A percentile compares a stretch with the other conserved stretches of the same genome.
Evolutionary conservation across 306 rosid genomes (phyloP).

Genomic region (Pterocarpus macrocarpus): DNA sequence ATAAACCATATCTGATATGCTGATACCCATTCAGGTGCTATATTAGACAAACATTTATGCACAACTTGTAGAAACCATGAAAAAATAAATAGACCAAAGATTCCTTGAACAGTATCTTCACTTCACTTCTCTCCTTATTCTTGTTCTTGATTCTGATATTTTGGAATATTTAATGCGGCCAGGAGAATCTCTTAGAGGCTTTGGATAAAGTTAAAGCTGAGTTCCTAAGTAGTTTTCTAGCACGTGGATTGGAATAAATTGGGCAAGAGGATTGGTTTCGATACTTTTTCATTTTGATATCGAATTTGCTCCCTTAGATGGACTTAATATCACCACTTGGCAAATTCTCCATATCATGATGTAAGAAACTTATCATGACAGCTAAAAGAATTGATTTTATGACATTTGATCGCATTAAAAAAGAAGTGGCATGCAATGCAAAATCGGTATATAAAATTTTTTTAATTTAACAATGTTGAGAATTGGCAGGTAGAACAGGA

Average conservation of each 20-base stretch:
- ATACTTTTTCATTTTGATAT: slow-evolving; percentile 35
- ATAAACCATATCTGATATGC: slow-evolving; percentile 42
- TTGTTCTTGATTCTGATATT: slow-evolving; percentile 68
- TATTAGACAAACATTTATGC: slow-evolving; percentile 39
- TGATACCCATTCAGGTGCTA: slow-evolving; percentile 33
- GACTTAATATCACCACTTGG: slow-evolving; percentile 50
- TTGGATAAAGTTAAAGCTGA: slow-evolving; percentile 63
- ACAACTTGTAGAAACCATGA: slow-evolving; percentile 39
- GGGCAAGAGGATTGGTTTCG: slow-evolving; percentile 47
- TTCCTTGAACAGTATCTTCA: slow-evolving; percentile 65
- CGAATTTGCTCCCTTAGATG: slow-evolving; percentile 51
- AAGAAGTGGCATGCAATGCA: neutral
- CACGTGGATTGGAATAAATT: slow-evolving; percentile 64
- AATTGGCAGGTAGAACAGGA: neutral
- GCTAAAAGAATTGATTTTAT: slow-evolving; percentile 26
- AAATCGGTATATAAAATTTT: neutral
- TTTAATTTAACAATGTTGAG: slow-evolving; percentile 1
- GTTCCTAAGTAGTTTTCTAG: slow-evolving; percentile 63
- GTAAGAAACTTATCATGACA: slow-evolving; percentile 36
- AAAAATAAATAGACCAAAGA: slow-evolving; percentile 38
- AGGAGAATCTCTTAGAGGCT: slow-evolving; percentile 58
- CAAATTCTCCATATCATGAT: slow-evolving; percentile 41
- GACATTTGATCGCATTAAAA: neutral
- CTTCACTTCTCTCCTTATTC: slow-evolving; percentile 45
- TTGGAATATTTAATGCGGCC: slow-evolving; percentile 62